phyloP scores from a whole-genome alignment of 2,329 filamentous ascomycete genomes.

The Fusarium pseudonygamai region DNA sequence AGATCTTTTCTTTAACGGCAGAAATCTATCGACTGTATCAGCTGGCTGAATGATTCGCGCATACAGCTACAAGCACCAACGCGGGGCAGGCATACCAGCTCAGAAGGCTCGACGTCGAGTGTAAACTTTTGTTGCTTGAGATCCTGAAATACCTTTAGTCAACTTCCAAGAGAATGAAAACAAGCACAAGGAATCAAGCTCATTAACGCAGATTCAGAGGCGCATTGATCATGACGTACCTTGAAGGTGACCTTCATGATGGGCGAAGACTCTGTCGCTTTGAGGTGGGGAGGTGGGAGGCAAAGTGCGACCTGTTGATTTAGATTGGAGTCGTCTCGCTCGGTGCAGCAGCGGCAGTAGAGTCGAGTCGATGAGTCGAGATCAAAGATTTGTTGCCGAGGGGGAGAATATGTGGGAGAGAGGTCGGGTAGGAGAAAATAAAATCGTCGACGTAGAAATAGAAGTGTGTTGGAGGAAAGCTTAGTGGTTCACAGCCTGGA shows the following conservation, averaged over 20 bases:
- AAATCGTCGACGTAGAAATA: slow-evolving; percentile 12
- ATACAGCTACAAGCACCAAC: slow-evolving; percentile 32
- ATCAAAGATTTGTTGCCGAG: not conserved
- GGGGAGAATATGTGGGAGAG: slow-evolving; percentile 1
- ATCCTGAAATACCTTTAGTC: slow-evolving; percentile 68
- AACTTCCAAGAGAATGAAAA: not conserved
- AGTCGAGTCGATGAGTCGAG: slow-evolving; percentile 1
- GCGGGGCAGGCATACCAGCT: slow-evolving; percentile 75
- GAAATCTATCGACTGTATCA: slow-evolving; percentile 70
- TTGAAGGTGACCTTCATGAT: slow-evolving; percentile 76
- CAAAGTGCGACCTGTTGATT: slow-evolving; percentile 27
- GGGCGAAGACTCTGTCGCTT: slow-evolving; percentile 53
- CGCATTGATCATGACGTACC: slow-evolving; percentile 53
- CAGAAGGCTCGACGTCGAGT: slow-evolving; percentile 91
- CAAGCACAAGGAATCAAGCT: not conserved
- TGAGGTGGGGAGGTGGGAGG: slow-evolving; percentile 39
- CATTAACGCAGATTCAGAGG: not conserved
- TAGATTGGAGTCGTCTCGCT: slow-evolving; percentile 20
- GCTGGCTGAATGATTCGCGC: slow-evolving; percentile 19
- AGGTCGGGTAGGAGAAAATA: slow-evolving; percentile 4
- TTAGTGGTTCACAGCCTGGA: slow-evolving; percentile 6
- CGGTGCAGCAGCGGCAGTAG: slow-evolving; percentile 8
- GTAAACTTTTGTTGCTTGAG: slow-evolving; percentile 99
- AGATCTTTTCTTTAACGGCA: slow-evolving; percentile 91
- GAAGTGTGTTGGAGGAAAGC: slow-evolving; percentile 28